Conservation (phyloP, 176 grass and related monocot species). For the Thalia dealbata region DNA sequence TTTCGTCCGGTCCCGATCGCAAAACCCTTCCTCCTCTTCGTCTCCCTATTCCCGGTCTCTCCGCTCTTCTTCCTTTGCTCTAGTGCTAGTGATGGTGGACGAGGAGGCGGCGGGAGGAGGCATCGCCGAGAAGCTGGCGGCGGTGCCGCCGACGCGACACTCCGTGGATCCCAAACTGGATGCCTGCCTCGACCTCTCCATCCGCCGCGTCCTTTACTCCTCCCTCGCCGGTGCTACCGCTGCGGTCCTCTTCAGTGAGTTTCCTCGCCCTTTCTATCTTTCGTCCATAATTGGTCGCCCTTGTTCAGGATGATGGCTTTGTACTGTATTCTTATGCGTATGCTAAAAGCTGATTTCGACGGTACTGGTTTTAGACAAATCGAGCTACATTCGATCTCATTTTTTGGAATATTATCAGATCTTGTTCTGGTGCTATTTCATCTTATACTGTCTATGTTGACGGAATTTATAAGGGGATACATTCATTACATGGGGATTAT, state of each 20-base stretch:
- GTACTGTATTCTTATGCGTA: neutral
- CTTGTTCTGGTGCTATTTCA: neutral
- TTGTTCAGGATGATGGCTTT: neutral
- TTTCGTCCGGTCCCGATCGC: neutral
- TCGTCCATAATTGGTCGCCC: neutral
- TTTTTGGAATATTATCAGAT: neutral
- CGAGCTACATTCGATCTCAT: neutral
- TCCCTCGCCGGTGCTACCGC: slow-evolving; percentile 16
- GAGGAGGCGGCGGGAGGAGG: neutral
- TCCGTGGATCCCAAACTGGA: slow-evolving; percentile 16
- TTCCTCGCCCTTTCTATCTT: neutral
- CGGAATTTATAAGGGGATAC: neutral
- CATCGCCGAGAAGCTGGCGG: neutral
- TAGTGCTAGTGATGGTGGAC: slow-evolving; percentile 3
- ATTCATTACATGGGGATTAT: neutral
- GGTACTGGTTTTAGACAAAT: neutral
- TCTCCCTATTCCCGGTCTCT: too few species aligned
- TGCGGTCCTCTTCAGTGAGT: slow-evolving; percentile 15
- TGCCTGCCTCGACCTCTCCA: slow-evolving; percentile 20
- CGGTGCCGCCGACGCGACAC: neutral
- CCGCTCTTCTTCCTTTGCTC: neutral
- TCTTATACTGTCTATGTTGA: neutral
- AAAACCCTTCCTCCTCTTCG: neutral
- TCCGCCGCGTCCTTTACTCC: slow-evolving; percentile 21
- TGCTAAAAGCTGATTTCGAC: neutral